A percentile compares a stretch with the other conserved stretches of the same genome.
Evolutionary conservation across 2,329 filamentous ascomycete species (phyloP).

Genomic region (Arthrobotrys musiformis): DNA sequence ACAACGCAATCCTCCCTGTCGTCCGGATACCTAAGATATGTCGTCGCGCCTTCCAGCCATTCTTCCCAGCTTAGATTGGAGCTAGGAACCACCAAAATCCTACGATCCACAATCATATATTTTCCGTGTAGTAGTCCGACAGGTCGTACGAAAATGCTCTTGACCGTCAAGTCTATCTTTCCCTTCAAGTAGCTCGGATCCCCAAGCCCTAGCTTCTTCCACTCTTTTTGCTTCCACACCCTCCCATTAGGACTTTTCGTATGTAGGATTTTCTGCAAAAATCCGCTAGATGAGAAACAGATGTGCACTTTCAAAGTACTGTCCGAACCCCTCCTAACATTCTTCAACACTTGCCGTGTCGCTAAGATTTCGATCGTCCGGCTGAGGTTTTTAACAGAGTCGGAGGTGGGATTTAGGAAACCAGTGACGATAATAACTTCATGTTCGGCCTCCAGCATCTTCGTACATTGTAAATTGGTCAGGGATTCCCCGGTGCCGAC

Average conservation of each 20-base stretch:
- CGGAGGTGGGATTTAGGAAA: conserved; percentile 79
- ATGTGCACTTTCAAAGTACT: conserved; percentile 72
- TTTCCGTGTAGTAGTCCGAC: conserved; percentile 91
- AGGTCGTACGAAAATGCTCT: conserved; percentile 81
- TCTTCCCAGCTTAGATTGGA: conserved; percentile 88
- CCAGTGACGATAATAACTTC: conserved; percentile 83
- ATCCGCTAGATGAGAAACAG: conserved; percentile 78
- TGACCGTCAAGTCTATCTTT: conserved; percentile 75
- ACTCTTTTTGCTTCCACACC: conserved; percentile 70
- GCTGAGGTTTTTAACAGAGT: conserved; percentile 67
- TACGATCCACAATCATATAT: conserved; percentile 78
- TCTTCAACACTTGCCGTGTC: conserved; percentile 66
- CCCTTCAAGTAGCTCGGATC: conserved; percentile 68
- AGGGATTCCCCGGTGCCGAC: conserved; percentile 69
- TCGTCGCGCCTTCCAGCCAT: conserved; percentile 84
- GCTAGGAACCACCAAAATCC: conserved; percentile 75
- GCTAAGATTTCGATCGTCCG: conserved; percentile 69
- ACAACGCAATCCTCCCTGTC: conserved; percentile 69
- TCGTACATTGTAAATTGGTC: conserved; percentile 70
- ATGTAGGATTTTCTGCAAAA: conserved; percentile 80
- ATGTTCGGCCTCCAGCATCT: conserved; percentile 70
- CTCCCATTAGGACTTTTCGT: conserved; percentile 65
- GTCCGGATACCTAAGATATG: conserved; percentile 63
- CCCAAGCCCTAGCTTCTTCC: conserved; percentile 73
- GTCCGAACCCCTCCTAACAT: conserved; percentile 52